phyloP scores from a whole-genome alignment of 1,284 basidiomycete genomes.

The Pseudozyma flocculosa region DNA sequence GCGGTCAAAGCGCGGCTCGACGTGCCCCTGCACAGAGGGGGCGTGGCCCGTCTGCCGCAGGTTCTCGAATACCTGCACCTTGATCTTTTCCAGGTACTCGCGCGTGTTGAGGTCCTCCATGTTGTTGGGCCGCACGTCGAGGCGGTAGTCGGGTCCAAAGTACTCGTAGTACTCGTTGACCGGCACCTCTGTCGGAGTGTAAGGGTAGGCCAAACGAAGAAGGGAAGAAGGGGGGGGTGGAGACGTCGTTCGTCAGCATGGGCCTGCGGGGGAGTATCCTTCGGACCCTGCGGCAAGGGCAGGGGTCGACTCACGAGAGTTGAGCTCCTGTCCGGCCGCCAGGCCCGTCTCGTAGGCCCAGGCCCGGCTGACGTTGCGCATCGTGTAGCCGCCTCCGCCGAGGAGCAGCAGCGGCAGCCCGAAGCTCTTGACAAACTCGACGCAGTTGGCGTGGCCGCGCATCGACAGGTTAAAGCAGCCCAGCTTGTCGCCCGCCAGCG shows the following conservation, averaged over 20 bases:
- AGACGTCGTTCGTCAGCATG: too few species aligned
- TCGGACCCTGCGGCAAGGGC: too few species aligned
- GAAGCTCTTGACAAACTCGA: slow-evolving; percentile 95
- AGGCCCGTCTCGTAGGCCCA: slow-evolving; percentile 99
- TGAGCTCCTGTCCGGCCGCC: slow-evolving; percentile 90
- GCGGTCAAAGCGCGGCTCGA: slow-evolving; percentile 24
- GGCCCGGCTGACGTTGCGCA: slow-evolving; percentile 92
- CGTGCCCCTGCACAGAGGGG: slow-evolving; percentile 51
- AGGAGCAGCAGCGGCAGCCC: slow-evolving; percentile 87
- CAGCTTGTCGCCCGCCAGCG: slow-evolving; percentile 91
- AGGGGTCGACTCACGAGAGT: slow-evolving; percentile 73
- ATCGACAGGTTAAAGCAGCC: slow-evolving; percentile 97
- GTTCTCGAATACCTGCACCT: slow-evolving; percentile 80
- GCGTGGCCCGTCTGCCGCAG: slow-evolving; percentile 49
- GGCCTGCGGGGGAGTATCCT: too few species aligned
- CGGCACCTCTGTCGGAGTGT: slow-evolving; percentile 49
- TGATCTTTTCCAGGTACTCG: slow-evolving; percentile 89
- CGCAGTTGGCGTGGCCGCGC: slow-evolving; percentile 95
- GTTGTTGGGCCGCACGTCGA: slow-evolving; percentile 95
- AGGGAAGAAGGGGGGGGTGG: too few species aligned
- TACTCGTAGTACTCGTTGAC: slow-evolving; percentile 79
- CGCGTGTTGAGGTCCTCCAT: slow-evolving; percentile 93
- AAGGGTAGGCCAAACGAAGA: neutral
- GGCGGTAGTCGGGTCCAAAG: slow-evolving; percentile 93
- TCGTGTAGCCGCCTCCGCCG: slow-evolving; percentile 97